phyloP scores from a whole-genome alignment of 148 eudicot species.

The Amaranthus cruentus region DNA sequence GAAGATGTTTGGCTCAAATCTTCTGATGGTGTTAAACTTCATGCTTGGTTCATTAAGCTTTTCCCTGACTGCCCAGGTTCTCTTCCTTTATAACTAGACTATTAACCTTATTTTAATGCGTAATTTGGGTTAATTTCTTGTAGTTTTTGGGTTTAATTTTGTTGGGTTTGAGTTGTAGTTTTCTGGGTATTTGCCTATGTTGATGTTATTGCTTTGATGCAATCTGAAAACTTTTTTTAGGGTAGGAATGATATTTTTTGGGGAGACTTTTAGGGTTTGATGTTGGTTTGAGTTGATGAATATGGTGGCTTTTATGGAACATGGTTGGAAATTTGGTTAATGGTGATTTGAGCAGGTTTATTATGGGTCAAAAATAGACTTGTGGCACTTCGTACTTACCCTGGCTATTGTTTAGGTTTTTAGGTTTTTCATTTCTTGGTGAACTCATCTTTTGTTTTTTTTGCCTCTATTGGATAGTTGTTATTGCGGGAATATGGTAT shows the following conservation, averaged over 20 bases:
- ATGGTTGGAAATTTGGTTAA: neutral
- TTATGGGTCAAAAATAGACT: neutral
- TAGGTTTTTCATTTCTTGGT: neutral
- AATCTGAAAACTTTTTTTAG: neutral
- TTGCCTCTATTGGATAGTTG: neutral
- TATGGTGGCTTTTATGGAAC: neutral
- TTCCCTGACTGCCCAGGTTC: conserved; percentile 68
- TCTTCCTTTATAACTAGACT: neutral
- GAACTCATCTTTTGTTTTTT: neutral
- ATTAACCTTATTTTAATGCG: neutral
- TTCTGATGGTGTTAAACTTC: conserved; percentile 82
- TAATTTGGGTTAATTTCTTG: neutral
- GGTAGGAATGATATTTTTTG: neutral
- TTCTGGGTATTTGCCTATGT: conserved; percentile 3
- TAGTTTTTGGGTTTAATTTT: conserved; percentile 2
- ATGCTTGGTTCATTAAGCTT: conserved; percentile 89
- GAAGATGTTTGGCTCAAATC: conserved; percentile 98
- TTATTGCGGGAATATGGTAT: neutral
- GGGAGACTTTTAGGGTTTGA: neutral
- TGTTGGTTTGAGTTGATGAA: conserved; percentile 1
- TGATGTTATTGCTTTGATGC: neutral
- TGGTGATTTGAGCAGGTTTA: neutral
- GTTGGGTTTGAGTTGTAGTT: neutral
- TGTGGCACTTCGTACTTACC: no score
- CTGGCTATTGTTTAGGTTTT: neutral